A percentile compares a stretch with the other conserved stretches of the same genome.
These are phyloP conservation scores for Hyphodiscus hymeniophilus DNA, from an alignment of 495 filamentous ascomycete genomes.

Conservation along the genomic window DNA sequence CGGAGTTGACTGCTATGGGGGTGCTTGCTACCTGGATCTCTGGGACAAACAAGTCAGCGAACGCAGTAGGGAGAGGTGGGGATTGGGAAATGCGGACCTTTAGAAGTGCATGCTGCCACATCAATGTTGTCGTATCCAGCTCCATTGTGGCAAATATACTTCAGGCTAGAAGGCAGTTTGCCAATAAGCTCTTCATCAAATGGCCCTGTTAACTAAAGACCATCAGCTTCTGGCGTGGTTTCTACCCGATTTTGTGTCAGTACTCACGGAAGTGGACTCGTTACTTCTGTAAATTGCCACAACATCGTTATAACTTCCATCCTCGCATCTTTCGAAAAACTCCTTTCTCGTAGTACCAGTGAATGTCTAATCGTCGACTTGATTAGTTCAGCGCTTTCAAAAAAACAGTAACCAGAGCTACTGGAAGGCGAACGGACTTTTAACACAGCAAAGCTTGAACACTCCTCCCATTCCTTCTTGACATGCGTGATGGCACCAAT, in stretches of 20 bases:
- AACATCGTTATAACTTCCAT: constrained; percentile 49
- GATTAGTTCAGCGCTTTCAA: background rate
- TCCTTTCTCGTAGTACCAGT: constrained; percentile 40
- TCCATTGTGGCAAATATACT: constrained; percentile 79
- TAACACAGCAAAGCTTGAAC: constrained; percentile 41
- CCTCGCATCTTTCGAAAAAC: constrained; percentile 43
- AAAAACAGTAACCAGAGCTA: background rate
- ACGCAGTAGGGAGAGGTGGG: background rate
- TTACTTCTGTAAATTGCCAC: constrained; percentile 52
- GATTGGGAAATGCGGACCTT: constrained; percentile 25
- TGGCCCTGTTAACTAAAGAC: constrained; percentile 46
- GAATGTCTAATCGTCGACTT: constrained; percentile 39
- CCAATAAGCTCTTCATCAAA: constrained; percentile 53
- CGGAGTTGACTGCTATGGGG: constrained; percentile 58
- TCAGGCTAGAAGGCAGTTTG: constrained; percentile 54
- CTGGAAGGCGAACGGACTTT: constrained; percentile 34
- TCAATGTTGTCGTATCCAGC: constrained; percentile 83
- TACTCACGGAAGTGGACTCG: constrained; percentile 43
- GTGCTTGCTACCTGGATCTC: constrained; percentile 60
- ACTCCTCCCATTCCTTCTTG: constrained; percentile 46
- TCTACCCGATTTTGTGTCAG: background rate
- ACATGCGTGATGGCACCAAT: constrained; percentile 41
- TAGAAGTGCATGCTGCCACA: constrained; percentile 54
- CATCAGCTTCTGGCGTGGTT: too few species aligned
- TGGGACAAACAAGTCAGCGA: constrained; percentile 15